Base-by-base conservation (phyloP, 352 stramenopile species). In the Bremia lactucae region DNA sequence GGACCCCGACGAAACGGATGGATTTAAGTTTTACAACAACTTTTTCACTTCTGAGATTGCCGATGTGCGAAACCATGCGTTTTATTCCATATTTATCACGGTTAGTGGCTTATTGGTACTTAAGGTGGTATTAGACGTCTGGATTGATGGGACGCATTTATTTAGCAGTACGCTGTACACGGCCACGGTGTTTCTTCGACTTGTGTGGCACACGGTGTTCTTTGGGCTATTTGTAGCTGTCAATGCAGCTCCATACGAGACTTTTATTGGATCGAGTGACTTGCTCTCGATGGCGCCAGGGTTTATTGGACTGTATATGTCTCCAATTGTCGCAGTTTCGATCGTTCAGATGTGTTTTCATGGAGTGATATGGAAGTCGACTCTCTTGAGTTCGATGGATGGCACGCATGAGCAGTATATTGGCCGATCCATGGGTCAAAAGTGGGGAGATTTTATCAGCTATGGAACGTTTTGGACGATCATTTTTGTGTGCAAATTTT, bases 401-500 rank as follows among this genome's bases (percentile, higher is more conserved):
- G 81, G 81, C 10, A 78, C 62, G 7, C 58, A 62, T 16, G 62
- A 87, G 31, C 75, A 91, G 59, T 93, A 85, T 52, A 75, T 93
- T 46, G 81, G 78, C 1, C 81, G 78, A 42, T 59, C 77, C 43
- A 93, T 90, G 77, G 58, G 60, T 2, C 77, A 87, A 55, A 65
- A 33, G 18, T 93, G 69, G 75, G 64, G 70, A 19, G 62, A 59
- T 36, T 78, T 87, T 40, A 22, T 83, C 5, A 51, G 53, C 22
- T 90, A 90, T 45, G 75, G 69, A 8, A 45, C 72, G 35, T 87
- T 93, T 40, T 93, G 80, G 80, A 70, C 53, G 7, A 34, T 93
- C 21, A 71, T 90, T 54, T 90, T 93, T 47, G 56, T 79, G 21
- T 94, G 88, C 75, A 99, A 99, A 72, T 83, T 99, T 21, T 78